phyloP scores from a whole-genome alignment of 306 rosid genomes.

The Acacia crassicarpa region DNA sequence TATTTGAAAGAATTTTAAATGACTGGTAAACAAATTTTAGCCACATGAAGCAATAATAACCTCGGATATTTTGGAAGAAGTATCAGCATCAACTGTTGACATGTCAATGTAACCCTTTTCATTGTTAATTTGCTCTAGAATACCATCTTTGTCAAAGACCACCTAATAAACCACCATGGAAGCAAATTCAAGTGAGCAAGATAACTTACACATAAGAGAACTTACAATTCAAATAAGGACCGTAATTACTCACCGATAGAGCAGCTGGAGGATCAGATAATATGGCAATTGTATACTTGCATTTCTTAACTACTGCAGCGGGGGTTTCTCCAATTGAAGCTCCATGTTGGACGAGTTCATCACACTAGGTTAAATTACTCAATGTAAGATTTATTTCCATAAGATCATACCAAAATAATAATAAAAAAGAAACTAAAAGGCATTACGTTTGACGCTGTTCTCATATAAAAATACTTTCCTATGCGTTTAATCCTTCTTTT shows the following conservation, averaged over 20 bases:
- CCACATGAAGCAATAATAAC: slow-evolving; percentile 41
- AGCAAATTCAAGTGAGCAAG: slow-evolving; percentile 15
- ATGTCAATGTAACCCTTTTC: slow-evolving; percentile 79
- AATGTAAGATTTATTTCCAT: not conserved
- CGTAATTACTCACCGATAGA: slow-evolving; percentile 53
- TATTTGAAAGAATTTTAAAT: not conserved
- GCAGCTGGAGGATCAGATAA: slow-evolving; percentile 84
- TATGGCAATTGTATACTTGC: slow-evolving; percentile 79
- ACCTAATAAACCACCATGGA: slow-evolving; percentile 46
- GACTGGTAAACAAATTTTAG: not conserved
- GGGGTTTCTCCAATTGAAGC: slow-evolving; percentile 76
- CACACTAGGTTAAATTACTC: slow-evolving; percentile 48
- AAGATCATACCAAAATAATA: not conserved
- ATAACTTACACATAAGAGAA: slow-evolving; percentile 4
- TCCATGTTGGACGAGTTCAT: slow-evolving; percentile 66
- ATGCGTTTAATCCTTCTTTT: not conserved
- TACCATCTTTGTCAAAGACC: slow-evolving; percentile 72
- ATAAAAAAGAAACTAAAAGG: not conserved
- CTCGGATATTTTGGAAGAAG: slow-evolving; percentile 72
- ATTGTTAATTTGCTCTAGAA: slow-evolving; percentile 58
- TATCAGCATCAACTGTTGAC: slow-evolving; percentile 80
- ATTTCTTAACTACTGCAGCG: slow-evolving; percentile 73
- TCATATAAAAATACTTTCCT: not conserved
- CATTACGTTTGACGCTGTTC: not conserved
- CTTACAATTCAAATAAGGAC: not conserved